Base-by-base conservation (phyloP, 768 basidiomycete species). In the Pleurotus tuoliensis region DNA sequence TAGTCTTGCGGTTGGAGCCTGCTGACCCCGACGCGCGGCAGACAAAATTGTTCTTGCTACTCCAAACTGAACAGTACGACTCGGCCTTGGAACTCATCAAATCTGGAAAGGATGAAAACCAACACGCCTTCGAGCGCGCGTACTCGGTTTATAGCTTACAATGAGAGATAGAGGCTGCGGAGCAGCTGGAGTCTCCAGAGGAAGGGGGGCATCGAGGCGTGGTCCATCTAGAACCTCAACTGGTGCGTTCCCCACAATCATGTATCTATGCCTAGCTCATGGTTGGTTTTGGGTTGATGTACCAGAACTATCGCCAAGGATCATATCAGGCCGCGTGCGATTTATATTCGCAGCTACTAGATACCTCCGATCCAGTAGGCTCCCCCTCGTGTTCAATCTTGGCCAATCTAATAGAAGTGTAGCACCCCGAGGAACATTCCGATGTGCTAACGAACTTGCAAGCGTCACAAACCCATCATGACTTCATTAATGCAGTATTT, bases 111-210 rank as follows among this genome's bases (percentile, higher is more conserved):
- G 67, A 67, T 15, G 58, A 61, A 60, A 67, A 60, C 25, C 59
- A 63, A 44, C 68, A 72, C 61, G 71, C 73, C 9, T 86, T 93
- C 67, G 92, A 94, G 71, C 77, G 79, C 56, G 87, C 90, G 3
- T 97, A 96, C 66, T 82, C 90, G 27, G 70, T 94, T 53, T 96
- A 97, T 68, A 83, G 94, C 27, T 71, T 94, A 15, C 88, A 92
- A 55, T 79, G 79, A 51, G 88, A 92, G 71, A 68, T 72, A 1
- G 90, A 93, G 52, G 90, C 92, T 13, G 66, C 70, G 58, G 72
- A 69, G 7, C 71, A 86, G 30, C 67, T 94, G 16, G 67, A 70
- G 0, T 66, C 62, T 46, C 71, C 87, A 62, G 83, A 82, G 66
- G 62, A 71, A 55, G 71, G 74, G n/a, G 76, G 76, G 54, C 79